Conservation (phyloP, 306 rosid species). For the Lotus japonicus region DNA sequence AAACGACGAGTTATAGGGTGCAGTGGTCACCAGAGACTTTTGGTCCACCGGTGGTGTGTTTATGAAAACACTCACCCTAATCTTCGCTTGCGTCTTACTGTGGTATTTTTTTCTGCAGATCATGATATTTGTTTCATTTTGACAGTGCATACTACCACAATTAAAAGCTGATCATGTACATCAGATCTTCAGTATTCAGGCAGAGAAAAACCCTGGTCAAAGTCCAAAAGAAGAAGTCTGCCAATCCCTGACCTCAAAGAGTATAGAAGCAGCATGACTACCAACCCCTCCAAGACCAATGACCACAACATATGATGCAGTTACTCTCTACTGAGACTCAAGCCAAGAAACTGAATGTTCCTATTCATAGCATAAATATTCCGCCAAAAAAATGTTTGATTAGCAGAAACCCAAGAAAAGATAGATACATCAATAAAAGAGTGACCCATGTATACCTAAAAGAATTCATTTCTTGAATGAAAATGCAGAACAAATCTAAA, state of each 20-base stretch:
- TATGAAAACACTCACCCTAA: too few relatives aligned
- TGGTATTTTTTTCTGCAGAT: too few relatives aligned
- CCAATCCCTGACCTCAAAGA: slow-evolving; percentile 90
- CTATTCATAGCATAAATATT: slow-evolving; percentile 34
- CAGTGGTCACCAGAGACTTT: too few relatives aligned
- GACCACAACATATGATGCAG: slow-evolving; percentile 80
- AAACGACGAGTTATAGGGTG: too few relatives aligned
- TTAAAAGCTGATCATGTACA: too few relatives aligned
- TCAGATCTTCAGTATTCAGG: too few relatives aligned
- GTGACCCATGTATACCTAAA: neutral
- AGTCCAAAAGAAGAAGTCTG: slow-evolving; percentile 91
- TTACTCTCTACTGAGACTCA: slow-evolving; percentile 75
- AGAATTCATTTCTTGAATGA: neutral
- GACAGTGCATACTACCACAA: too few relatives aligned
- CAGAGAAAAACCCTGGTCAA: slow-evolving; percentile 78
- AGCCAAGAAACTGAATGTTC: slow-evolving; percentile 88
- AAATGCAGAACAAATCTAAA: neutral
- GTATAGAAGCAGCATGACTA: slow-evolving; percentile 95
- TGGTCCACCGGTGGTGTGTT: too few relatives aligned
- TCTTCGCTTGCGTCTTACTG: too few relatives aligned
- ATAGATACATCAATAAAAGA: neutral
- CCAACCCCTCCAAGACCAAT: slow-evolving; percentile 99
- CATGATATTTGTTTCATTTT: too few relatives aligned
- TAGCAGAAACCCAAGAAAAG: slow-evolving; percentile 9
- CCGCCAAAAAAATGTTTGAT: slow-evolving; percentile 4